phyloP scores from a whole-genome alignment of 495 filamentous ascomycete species.

The Neurospora tetrasperma region DNA sequence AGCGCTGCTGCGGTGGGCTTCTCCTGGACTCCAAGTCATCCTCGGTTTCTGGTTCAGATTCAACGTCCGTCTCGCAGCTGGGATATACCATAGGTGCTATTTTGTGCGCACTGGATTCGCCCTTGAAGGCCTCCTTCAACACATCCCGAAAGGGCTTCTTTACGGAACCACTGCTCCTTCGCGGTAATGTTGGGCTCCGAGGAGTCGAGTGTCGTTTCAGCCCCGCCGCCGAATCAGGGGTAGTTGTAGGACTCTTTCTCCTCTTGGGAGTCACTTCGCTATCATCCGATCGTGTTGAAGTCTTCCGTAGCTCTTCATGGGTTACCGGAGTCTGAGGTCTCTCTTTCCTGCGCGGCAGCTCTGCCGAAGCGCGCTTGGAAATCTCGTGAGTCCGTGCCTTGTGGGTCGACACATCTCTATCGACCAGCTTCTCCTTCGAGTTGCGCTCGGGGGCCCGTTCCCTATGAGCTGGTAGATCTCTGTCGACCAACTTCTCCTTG shows the following conservation, averaged over 20 bases:
- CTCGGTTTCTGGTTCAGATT: constrained; percentile 19
- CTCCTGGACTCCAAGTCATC: constrained; percentile 13
- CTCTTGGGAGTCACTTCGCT: constrained; percentile 22
- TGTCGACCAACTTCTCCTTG: background rate
- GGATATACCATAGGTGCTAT: constrained; percentile 34
- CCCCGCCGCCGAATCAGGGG: constrained; percentile 14
- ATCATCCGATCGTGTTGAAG: constrained; percentile 12
- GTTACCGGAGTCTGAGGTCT: background rate
- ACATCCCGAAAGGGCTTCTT: constrained; percentile 38
- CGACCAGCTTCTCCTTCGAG: background rate
- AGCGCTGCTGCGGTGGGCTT: constrained; percentile 13
- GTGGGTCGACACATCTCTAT: background rate
- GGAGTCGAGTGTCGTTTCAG: constrained; percentile 41
- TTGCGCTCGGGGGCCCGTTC: background rate
- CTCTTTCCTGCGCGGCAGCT: background rate
- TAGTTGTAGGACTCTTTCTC: constrained; percentile 17
- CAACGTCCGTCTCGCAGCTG: constrained; percentile 31
- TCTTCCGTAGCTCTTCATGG: constrained; percentile 4
- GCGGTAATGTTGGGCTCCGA: constrained; percentile 30
- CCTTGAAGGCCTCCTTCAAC: constrained; percentile 45
- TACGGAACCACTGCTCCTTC: constrained; percentile 19
- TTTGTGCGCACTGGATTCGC: constrained; percentile 37
- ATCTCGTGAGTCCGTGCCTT: background rate
- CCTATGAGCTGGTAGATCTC: background rate
- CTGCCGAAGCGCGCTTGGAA: background rate